Evolutionary conservation across 2,329 filamentous ascomycete species (phyloP).

Genomic region (Metarhizium guizhouense): DNA sequence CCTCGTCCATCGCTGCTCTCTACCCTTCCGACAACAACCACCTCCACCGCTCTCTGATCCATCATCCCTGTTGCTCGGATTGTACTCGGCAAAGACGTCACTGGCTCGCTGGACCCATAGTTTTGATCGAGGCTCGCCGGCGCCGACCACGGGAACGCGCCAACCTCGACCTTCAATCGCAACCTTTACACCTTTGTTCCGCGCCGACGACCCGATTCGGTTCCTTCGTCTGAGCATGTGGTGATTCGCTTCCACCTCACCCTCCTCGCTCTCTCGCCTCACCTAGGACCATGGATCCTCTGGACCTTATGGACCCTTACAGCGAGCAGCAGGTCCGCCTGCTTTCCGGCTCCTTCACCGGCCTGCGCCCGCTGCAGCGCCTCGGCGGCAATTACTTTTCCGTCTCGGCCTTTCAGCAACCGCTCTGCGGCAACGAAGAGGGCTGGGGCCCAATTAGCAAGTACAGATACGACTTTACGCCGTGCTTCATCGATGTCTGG

Average conservation of each 20-base stretch:
- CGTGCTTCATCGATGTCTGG: slow-evolving; percentile 93
- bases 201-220: slow-evolving; percentile 12
- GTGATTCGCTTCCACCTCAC: slow-evolving; percentile 14
- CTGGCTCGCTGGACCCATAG: slow-evolving; percentile 1
- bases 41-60: not conserved
- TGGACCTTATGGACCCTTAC: slow-evolving; percentile 18
- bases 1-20: not conserved
- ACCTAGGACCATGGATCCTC: slow-evolving; percentile 17
- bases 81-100: slow-evolving; percentile 1
- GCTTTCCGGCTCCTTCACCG: slow-evolving; percentile 53
- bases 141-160: not conserved
- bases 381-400: slow-evolving; percentile 54
- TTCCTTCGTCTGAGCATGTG: slow-evolving; percentile 8
- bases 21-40: not conserved
- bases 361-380: slow-evolving; percentile 40
- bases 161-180: not conserved
- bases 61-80: not conserved
- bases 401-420: slow-evolving; percentile 45
- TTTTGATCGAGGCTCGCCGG: not conserved
- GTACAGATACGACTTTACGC: slow-evolving; percentile 85
- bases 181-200: not conserved
- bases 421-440: slow-evolving; percentile 79
- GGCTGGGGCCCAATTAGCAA: slow-evolving; percentile 93
- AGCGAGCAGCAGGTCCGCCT: slow-evolving; percentile 38
- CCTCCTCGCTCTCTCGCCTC: slow-evolving; percentile 4